Conservation (phyloP, 768 basidiomycete species). For the Rhodotorula toruloides region DNA sequence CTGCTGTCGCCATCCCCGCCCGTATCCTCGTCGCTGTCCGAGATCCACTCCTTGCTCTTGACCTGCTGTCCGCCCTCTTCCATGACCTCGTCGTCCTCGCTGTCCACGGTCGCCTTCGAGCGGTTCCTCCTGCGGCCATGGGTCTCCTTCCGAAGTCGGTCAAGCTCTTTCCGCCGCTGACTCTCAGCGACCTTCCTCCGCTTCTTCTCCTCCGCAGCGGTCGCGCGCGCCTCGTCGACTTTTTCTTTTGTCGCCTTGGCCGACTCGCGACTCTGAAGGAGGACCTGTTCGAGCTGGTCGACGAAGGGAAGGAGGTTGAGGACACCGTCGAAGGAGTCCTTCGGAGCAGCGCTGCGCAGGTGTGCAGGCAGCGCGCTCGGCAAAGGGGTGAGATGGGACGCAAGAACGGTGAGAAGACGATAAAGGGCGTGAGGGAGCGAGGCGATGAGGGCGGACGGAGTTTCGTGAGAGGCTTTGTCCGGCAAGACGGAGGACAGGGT, state of each 20-base stretch:
- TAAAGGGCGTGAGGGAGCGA: background rate
- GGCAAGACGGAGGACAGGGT: no score
- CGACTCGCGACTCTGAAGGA: background rate
- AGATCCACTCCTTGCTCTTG: no score
- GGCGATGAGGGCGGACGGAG: background rate
- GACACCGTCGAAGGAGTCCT: background rate
- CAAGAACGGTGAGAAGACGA: constrained; percentile 3
- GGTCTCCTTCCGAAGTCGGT: background rate
- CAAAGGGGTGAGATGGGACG: constrained; percentile 3
- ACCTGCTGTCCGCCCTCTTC: background rate
- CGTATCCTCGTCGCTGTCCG: background rate
- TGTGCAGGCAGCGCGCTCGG: background rate
- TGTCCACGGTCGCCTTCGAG: background rate
- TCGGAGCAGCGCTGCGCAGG: background rate
- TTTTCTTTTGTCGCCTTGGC: background rate
- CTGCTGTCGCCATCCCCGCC: background rate
- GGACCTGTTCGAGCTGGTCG: constrained; percentile 4
- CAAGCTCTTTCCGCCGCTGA: background rate
- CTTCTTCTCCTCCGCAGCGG: background rate
- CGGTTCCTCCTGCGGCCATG: background rate
- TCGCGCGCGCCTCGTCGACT: background rate
- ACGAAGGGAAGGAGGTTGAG: constrained; percentile 1
- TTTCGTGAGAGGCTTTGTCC: background rate
- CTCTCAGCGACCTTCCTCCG: background rate
- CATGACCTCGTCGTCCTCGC: background rate